These are phyloP conservation scores for Botrytis paeoniae DNA, from an alignment of 2,329 filamentous ascomycete genomes.

Conservation along the genomic window DNA sequence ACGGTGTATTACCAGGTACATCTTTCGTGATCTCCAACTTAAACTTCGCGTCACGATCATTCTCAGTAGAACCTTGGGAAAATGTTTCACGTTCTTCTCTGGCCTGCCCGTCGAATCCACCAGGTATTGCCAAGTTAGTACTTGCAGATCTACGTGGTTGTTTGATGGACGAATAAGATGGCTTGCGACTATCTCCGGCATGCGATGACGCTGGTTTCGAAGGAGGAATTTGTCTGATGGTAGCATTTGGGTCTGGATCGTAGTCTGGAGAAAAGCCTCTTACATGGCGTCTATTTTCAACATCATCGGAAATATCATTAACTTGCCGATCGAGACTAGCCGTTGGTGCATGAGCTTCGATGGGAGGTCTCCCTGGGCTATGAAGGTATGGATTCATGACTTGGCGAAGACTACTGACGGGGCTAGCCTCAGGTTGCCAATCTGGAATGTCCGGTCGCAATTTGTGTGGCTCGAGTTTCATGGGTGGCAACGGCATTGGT, in stretches of 20 bases:
- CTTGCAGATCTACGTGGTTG: constrained; percentile 24
- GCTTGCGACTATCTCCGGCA: constrained; percentile 2
- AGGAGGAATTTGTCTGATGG: constrained; percentile 60
- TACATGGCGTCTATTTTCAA: constrained; percentile 29
- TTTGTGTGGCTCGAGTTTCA: constrained; percentile 15
- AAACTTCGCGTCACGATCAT: constrained; percentile 44
- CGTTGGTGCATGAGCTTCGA: constrained; percentile 25
- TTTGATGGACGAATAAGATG: constrained; percentile 23
- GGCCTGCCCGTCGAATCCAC: constrained; percentile 28
- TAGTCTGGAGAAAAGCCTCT: constrained; percentile 74
- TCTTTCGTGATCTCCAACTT: constrained; percentile 21
- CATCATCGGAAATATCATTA: constrained; percentile 29
- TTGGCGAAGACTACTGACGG: constrained; percentile 76
- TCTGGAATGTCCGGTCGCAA: constrained; percentile 28
- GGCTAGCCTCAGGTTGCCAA: constrained; percentile 46
- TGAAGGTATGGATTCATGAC: constrained; percentile 82
- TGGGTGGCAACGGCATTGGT: constrained; percentile 41
- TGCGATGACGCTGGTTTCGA: constrained; percentile 12
- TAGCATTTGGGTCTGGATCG: constrained; percentile 67
- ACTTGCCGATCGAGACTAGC: constrained; percentile 28
- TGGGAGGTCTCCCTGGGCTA: constrained; percentile 29
- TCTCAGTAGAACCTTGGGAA: constrained; percentile 52
- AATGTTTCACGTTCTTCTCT: constrained; percentile 44
- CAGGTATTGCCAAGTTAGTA: constrained; percentile 16
- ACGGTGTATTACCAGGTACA: constrained; percentile 18